Evolutionary conservation across 768 basidiomycete genomes (phyloP), one percentile per base, ranked within the genome.

Genomic region (Pleurotus eryngii): DNA sequence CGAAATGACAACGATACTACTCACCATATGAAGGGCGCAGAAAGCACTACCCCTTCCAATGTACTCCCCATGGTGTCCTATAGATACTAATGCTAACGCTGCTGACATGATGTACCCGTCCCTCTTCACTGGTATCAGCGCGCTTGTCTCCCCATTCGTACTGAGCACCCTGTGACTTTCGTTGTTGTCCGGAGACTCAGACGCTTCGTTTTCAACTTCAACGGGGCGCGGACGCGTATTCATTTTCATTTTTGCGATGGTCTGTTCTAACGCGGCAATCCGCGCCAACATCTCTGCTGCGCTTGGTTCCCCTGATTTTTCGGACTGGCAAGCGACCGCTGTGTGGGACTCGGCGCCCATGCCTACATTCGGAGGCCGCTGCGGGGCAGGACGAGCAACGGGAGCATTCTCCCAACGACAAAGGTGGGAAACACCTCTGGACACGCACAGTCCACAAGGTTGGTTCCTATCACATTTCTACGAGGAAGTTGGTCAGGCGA

Each of bases 381-480:
- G 35, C 12, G 76, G 77, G 22, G 72, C 45, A n/a, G 76, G 76
- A 26, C 75, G 72, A 18, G 75, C 74, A 42, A 75, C 63, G 24
- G 77, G 77, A 8, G 75, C 76, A 11, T 66, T 70, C 64, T 76
- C 76, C 76, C 76, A 78, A 39, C 76, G 72, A 64, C 78, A 80
- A 4, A 80, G 67, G 66, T 80, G 76, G 26, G 72, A 60, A 35
- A 76, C 74, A 20, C 73, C 76, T 49, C 74, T 63, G 39, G 70
- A 70, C 22, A 72, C 67, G 60, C 74, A 78, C 8, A 75, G 63
- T 15, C 73, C 74, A 60, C 77, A 77, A 17, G 76, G 76, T 59
- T 74, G 73, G 55, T 71, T 73, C 49, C 74, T 67, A 63, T 78
- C 81, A 60, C 81, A 84, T 77, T 81, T 80, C 82, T 83, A 58